phyloP scores from a whole-genome alignment of 2,329 filamentous ascomycete species.

The Thermoascus crustaceus region DNA sequence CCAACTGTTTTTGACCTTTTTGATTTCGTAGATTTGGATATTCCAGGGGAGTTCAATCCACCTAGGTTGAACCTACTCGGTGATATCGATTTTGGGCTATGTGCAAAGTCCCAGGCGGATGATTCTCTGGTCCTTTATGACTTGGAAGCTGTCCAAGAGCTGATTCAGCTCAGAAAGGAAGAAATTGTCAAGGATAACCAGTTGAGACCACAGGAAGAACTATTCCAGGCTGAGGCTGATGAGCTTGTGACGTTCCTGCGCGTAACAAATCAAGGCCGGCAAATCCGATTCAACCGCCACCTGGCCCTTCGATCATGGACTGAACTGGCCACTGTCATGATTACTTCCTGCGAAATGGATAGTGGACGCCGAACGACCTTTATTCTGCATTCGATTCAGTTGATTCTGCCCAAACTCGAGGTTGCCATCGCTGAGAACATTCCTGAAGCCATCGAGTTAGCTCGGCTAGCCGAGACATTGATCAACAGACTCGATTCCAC shows the following conservation, averaged over 20 bases:
- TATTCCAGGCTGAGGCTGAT: conserved; percentile 31
- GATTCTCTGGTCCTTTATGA: conserved; percentile 51
- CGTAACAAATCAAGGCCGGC: conserved; percentile 32
- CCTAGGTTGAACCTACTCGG: conserved; percentile 54
- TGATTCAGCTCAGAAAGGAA: conserved; percentile 51
- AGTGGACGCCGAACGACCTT: conserved; percentile 64
- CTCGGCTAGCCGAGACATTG: conserved; percentile 64
- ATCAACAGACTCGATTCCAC: conserved; percentile 35
- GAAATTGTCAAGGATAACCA: conserved; percentile 33
- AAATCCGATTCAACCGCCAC: conserved; percentile 43
- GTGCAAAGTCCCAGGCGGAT: conserved; percentile 53
- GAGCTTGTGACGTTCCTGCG: conserved; percentile 30
- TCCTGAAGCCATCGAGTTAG: conserved; percentile 65
- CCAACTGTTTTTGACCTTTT: conserved; percentile 84
- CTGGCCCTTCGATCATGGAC: conserved; percentile 75
- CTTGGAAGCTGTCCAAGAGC: conserved; percentile 61
- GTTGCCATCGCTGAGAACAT: conserved; percentile 61
- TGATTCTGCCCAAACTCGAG: conserved; percentile 82
- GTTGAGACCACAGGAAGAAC: conserved; percentile 36
- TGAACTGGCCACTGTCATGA: conserved; percentile 72
- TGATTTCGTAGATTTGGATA: conserved; percentile 70
- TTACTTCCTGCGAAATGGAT: conserved; percentile 74
- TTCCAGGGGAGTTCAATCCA: conserved; percentile 39
- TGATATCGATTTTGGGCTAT: conserved; percentile 60
- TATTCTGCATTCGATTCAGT: conserved; percentile 76